These are phyloP conservation scores for Grosmannia clavigera DNA, from an alignment of 2,329 filamentous ascomycete genomes.

Conservation along the genomic window DNA sequence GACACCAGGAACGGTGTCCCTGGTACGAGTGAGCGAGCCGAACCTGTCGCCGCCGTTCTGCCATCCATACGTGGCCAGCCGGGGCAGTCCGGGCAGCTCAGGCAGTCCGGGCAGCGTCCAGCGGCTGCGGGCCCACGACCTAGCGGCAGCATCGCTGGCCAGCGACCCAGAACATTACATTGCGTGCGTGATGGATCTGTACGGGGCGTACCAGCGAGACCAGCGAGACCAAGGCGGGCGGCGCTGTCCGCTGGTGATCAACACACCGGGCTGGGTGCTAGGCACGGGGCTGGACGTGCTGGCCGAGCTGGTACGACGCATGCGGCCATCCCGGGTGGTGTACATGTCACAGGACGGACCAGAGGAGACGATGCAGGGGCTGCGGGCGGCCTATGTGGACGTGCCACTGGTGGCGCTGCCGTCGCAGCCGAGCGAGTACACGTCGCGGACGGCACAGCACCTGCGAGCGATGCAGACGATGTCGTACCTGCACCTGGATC, in stretches of 20 bases:
- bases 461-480: constrained; percentile 64
- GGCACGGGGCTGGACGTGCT: constrained; percentile 58
- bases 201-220: constrained; percentile 39
- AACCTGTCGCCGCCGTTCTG: constrained; percentile 58
- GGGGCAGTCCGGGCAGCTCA: constrained; percentile 12
- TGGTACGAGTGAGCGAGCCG: constrained; percentile 46
- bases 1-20: constrained; percentile 55
- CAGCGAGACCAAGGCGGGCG: constrained; percentile 25
- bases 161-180: constrained; percentile 56
- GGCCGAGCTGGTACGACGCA: constrained; percentile 37
- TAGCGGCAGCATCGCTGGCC: constrained; percentile 52
- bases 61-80: constrained; percentile 30
- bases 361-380: constrained; percentile 39
- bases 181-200: constrained; percentile 50
- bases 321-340: constrained; percentile 49
- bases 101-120: constrained; percentile 3
- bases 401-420: constrained; percentile 39
- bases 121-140: constrained; percentile 49
- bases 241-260: constrained; percentile 50
- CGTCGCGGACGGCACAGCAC: constrained; percentile 49
- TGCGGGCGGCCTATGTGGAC: constrained; percentile 31
- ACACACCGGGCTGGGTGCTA: constrained; percentile 63
- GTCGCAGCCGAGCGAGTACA: constrained; percentile 44
- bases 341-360: constrained; percentile 57
- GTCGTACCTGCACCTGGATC: constrained; percentile 57